Evolutionary conservation across 1,284 basidiomycete species (phyloP), one percentile per base, ranked within the genome.

Genomic region (Naganishia sp.): DNA sequence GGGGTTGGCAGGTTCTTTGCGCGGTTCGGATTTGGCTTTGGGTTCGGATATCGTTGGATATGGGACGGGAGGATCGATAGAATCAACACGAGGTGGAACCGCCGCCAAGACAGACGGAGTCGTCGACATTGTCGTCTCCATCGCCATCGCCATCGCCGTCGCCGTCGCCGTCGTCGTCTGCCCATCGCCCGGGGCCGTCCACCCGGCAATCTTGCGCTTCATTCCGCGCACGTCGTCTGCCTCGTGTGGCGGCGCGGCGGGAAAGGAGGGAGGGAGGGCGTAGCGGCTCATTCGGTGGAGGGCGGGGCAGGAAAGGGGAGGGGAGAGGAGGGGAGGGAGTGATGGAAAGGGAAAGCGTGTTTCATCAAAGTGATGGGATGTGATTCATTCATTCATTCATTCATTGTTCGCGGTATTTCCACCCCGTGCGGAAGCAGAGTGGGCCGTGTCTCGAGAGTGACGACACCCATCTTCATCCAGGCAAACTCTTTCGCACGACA

Each of bases 161-260:
- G 13, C 10, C 21, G 41, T 10, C 17, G 31, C 2, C 18, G 13
- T 2, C 3, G 28, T 28, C 28, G 28, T 28, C 51, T 53, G n/a
- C n/a, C n/a, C n/a, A n/a, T 57, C 55, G 13, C 2, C 43, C n/a
- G 58, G 58, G 4, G 58, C 58, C 10, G 58, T 61, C 58, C 58
- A 61, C 39, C 58, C 58, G 6, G 58, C 47, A 5, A 61, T n/a
- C 18, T 51, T 61, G 1, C 58, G 58, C 50, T 61, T 61, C 13
- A 41, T n/a, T 3, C 58, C 58, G 28, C 58, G n/a, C 11, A 5
- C n/a, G 18, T 42, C 53, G 31, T 39, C 35, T 39, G 41, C 21
- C 25, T n/a, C 50, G n/a, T 32, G 50, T 5, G 50, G 25, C 50
- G 31, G 25, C 23, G 25, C 6, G 6, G 13, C 23, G 49, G 32